A percentile compares a stretch with the other conserved stretches of the same genome.
Evolutionary conservation across 2,329 filamentous ascomycete species (phyloP).

Genomic region (Apiospora sp.): DNA sequence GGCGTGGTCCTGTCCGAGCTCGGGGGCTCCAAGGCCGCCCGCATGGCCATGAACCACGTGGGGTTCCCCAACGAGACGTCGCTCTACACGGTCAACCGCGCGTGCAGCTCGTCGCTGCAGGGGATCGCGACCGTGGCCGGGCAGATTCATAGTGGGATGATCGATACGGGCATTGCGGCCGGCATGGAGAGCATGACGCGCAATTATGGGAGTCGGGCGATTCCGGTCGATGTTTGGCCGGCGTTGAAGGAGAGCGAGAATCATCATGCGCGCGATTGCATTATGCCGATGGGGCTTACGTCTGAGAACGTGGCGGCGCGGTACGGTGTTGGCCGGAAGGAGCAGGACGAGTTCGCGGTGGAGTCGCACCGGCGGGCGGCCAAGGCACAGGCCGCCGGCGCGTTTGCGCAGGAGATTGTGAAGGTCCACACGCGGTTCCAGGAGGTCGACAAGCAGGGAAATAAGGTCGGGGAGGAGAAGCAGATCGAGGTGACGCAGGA

Average conservation of each 20-base stretch:
- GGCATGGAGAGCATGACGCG: constrained; percentile 97
- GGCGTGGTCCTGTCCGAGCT: constrained; percentile 92
- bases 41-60: constrained; percentile 88
- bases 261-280: constrained; percentile 80
- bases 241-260: constrained; percentile 69
- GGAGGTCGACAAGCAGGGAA: constrained; percentile 68
- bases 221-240: constrained; percentile 83
- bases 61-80: constrained; percentile 76
- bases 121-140: constrained; percentile 78
- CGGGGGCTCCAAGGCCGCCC: constrained; percentile 87
- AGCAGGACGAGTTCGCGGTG: constrained; percentile 86
- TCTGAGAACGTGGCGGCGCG: constrained; percentile 85
- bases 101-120: constrained; percentile 81
- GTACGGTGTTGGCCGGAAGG: constrained; percentile 75
- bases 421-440: constrained; percentile 77
- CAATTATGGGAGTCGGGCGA: constrained; percentile 87
- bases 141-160: constrained; percentile 76
- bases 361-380: constrained; percentile 78
- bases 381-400: constrained; percentile 71
- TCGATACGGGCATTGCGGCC: constrained; percentile 79
- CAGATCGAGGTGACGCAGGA: constrained; percentile 76
- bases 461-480: constrained; percentile 62
- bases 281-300: constrained; percentile 94
- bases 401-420: constrained; percentile 82
- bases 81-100: constrained; percentile 88